Conservation (phyloP, 116 monocot genomes). For the Phalaenopsis hybrid region DNA sequence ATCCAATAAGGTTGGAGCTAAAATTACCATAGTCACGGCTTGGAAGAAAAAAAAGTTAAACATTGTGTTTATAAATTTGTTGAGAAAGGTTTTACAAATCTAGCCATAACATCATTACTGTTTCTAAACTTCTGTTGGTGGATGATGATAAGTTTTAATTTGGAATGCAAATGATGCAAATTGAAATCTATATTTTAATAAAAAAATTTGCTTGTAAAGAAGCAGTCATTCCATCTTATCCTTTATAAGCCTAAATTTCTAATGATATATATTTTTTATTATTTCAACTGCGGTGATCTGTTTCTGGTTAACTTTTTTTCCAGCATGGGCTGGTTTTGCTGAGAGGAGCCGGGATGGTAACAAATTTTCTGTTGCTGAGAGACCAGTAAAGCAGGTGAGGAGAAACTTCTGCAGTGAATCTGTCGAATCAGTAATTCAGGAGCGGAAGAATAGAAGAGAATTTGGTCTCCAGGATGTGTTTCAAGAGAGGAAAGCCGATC, state of each 20-base stretch:
- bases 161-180: neutral
- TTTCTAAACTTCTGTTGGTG: too few species aligned
- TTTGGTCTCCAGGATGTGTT: slow-evolving; percentile 37
- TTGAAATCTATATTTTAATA: neutral
- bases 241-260: neutral
- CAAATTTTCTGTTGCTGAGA: slow-evolving; percentile 72
- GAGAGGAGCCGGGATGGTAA: slow-evolving; percentile 65
- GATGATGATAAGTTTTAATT: too few species aligned
- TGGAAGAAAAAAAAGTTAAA: too few species aligned
- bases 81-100: too few species aligned
- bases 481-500: slow-evolving; percentile 25
- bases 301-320: slow-evolving; percentile 2
- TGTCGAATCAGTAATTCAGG: slow-evolving; percentile 53
- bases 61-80: too few species aligned
- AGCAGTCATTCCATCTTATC: neutral
- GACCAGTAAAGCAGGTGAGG: slow-evolving; percentile 39
- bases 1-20: too few species aligned
- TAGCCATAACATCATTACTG: too few species aligned
- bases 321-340: slow-evolving; percentile 89
- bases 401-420: slow-evolving; percentile 63
- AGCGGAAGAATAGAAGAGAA: slow-evolving; percentile 49
- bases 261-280: neutral
- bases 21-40: too few species aligned
- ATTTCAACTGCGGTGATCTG: neutral
- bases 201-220: neutral